phyloP scores from a whole-genome alignment of 225 moss, liverwort and hornwort genomes.

The Bryum argenteum region DNA sequence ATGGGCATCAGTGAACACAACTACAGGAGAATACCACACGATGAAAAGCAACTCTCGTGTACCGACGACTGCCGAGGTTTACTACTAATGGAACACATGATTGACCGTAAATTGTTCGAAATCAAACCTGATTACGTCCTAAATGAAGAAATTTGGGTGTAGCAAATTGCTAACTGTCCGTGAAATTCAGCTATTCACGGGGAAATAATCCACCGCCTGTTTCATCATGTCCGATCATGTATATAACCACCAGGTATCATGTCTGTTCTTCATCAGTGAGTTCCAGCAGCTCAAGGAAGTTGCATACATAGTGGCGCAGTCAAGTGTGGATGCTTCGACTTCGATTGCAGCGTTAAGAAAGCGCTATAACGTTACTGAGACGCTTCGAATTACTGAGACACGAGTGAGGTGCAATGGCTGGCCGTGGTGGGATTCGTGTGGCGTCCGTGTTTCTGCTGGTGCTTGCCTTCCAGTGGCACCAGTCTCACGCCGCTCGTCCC shows the following conservation, averaged over 20 bases:
- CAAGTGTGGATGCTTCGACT: background rate
- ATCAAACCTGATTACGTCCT: background rate
- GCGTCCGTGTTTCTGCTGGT: conserved; percentile 23
- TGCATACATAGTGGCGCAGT: background rate
- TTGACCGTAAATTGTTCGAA: background rate
- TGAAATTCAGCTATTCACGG: conserved; percentile 24
- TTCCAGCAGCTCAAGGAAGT: background rate
- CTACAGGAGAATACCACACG: background rate
- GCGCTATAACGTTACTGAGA: no score
- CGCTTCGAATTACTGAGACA: background rate
- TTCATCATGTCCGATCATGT: background rate
- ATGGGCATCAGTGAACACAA: background rate
- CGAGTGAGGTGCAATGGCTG: background rate
- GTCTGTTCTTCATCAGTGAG: background rate
- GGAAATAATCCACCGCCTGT: background rate
- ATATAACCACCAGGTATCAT: background rate
- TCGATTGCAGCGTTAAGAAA: background rate
- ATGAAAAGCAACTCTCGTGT: background rate
- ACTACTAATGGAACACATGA: background rate
- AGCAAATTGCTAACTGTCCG: background rate
- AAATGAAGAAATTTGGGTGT: background rate
- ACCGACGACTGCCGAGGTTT: no score
- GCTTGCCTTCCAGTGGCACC: conserved; percentile 26
- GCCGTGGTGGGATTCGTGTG: background rate
- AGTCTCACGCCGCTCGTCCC: conserved; percentile 25